Evolutionary conservation across 371 early-diverging fungal species (phyloP).

Genomic region (Mortierella sp.): DNA sequence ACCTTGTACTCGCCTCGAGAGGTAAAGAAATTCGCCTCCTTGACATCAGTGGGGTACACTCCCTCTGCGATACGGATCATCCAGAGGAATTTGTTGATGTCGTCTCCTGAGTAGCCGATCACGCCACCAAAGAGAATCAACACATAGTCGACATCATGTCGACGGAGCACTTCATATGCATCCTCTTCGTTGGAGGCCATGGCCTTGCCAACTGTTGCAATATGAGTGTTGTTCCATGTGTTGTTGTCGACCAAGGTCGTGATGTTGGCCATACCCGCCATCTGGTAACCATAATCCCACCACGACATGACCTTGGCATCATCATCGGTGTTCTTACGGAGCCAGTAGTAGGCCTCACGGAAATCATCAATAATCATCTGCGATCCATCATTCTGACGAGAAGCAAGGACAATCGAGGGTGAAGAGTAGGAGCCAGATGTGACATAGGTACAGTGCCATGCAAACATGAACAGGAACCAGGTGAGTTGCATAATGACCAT

Average conservation of each 20-base stretch:
- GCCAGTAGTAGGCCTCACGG: slow-evolving; percentile 99
- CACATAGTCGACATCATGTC: slow-evolving; percentile 96
- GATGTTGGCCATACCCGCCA: slow-evolving; percentile 98
- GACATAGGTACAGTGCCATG: slow-evolving; percentile 98
- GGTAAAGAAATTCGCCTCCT: slow-evolving; percentile 90
- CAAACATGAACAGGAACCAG: slow-evolving; percentile 83
- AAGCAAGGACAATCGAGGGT: slow-evolving; percentile 98
- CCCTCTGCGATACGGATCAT: slow-evolving; percentile 99
- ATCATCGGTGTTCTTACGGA: slow-evolving; percentile 93
- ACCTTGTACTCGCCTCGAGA: slow-evolving; percentile 92
- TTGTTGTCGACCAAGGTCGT: slow-evolving; percentile 99
- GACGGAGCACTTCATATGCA: slow-evolving; percentile 88
- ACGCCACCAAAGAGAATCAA: slow-evolving; percentile 96
- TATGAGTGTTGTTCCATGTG: slow-evolving; percentile 99
- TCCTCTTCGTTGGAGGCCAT: slow-evolving; percentile 93
- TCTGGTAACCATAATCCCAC: slow-evolving; percentile 99
- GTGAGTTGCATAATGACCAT: slow-evolving; percentile 66
- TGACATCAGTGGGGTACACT: slow-evolving; percentile 93
- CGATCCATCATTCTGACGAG: slow-evolving; percentile 85
- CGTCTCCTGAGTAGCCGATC: slow-evolving; percentile 98
- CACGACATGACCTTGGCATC: slow-evolving; percentile 97
- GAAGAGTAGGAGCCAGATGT: slow-evolving; percentile 98
- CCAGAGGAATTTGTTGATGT: slow-evolving; percentile 99
- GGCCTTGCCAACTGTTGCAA: slow-evolving; percentile 98
- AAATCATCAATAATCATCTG: slow-evolving; percentile 98